These are phyloP conservation scores for Lactarius vividus DNA, from an alignment of 768 basidiomycete species.

Conservation along the genomic window DNA sequence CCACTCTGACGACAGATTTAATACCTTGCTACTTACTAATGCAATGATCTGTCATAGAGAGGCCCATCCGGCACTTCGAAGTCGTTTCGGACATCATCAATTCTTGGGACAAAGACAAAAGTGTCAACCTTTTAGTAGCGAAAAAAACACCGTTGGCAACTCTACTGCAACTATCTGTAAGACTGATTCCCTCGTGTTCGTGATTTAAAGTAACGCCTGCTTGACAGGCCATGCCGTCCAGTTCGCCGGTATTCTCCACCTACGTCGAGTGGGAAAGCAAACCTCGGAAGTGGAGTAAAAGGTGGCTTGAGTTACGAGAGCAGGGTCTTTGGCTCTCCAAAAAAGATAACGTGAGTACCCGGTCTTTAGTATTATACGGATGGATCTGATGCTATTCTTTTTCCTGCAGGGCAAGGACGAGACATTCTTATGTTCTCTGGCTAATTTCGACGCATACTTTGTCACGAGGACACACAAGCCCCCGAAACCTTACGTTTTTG, in stretches of 20 bases:
- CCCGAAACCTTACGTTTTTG: slow-evolving; percentile 83
- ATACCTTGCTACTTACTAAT: background rate
- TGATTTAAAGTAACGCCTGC: slow-evolving; percentile 25
- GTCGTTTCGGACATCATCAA: slow-evolving; percentile 72
- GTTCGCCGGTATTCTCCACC: slow-evolving; percentile 45
- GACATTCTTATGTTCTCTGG: slow-evolving; percentile 74
- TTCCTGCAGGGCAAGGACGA: slow-evolving; percentile 77
- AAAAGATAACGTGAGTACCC: slow-evolving; percentile 69
- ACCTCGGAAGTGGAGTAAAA: slow-evolving; percentile 93
- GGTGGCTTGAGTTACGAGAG: slow-evolving; percentile 84
- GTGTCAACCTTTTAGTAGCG: slow-evolving; percentile 76
- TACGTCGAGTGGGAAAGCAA: slow-evolving; percentile 90
- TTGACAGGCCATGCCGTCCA: slow-evolving; percentile 50
- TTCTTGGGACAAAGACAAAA: slow-evolving; percentile 85
- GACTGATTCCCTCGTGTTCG: slow-evolving; percentile 31
- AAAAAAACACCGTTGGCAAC: slow-evolving; percentile 67
- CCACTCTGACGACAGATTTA: background rate
- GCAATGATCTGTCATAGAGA: slow-evolving; percentile 50
- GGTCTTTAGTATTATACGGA: background rate
- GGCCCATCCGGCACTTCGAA: slow-evolving; percentile 87
- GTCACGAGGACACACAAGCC: slow-evolving; percentile 75
- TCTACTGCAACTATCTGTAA: slow-evolving; percentile 57
- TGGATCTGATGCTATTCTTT: background rate
- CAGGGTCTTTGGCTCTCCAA: slow-evolving; percentile 87
- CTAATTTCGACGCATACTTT: slow-evolving; percentile 85